A percentile compares a stretch with the other conserved stretches of the same genome.
Conservation (phyloP, 768 basidiomycete species). For the Solioccasus polychromus region DNA sequence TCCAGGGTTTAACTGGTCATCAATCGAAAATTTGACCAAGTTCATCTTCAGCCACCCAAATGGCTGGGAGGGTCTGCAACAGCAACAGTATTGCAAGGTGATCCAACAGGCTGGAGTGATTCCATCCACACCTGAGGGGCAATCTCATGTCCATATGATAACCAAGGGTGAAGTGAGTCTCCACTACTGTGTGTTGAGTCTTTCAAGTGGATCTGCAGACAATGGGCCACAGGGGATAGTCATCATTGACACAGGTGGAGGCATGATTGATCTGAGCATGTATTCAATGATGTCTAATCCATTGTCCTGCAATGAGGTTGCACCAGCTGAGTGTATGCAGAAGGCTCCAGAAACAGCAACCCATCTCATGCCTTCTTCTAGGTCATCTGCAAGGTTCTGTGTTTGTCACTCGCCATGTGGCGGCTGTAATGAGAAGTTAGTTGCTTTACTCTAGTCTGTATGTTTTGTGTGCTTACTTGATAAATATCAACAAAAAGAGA, state of each 20-base stretch:
- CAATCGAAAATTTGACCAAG: constrained; percentile 11
- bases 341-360: background rate
- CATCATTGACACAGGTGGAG: constrained; percentile 13
- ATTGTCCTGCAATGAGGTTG: constrained; percentile 32
- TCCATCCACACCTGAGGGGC: constrained; percentile 8
- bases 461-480: background rate
- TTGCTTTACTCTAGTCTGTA: background rate
- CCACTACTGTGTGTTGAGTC: constrained; percentile 39
- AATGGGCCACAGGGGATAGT: constrained; percentile 33
- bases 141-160: constrained; percentile 18
- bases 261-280: constrained; percentile 37
- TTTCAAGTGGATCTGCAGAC: constrained; percentile 10
- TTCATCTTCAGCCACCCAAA: constrained; percentile 28
- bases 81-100: constrained; percentile 21
- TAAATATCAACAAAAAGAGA: constrained; percentile 2
- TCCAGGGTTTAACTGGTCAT: constrained; percentile 14
- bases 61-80: constrained; percentile 28
- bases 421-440: constrained; percentile 34
- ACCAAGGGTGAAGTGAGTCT: constrained; percentile 22
- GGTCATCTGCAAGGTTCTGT: constrained; percentile 46
- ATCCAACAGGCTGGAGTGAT: constrained; percentile 19
- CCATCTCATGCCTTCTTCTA: too few species aligned
- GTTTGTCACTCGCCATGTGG: constrained; percentile 42
- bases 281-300: constrained; percentile 25
- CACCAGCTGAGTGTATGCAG: constrained; percentile 25